Conservation (phyloP, 805 yeast genomes). For the Clavispora vitiphila region DNA sequence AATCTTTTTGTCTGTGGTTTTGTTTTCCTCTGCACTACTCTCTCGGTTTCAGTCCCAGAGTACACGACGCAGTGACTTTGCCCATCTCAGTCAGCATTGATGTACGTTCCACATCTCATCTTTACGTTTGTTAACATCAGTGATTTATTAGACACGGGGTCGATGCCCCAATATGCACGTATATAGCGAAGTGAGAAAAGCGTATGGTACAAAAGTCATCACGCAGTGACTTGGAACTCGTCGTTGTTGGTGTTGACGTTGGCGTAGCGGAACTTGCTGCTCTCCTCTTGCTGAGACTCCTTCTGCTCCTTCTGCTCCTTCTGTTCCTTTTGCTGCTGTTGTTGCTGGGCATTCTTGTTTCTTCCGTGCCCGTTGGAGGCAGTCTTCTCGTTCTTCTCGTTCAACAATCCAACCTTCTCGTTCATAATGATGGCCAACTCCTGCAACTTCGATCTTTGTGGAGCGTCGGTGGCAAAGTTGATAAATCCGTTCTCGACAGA, state of each 20-base stretch:
- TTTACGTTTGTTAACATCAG: no score
- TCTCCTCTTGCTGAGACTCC: constrained; percentile 32
- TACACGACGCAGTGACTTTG: no score
- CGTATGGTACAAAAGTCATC: constrained; percentile 1
- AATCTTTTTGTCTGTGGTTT: no score
- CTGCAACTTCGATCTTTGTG: constrained; percentile 79
- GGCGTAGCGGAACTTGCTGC: constrained; percentile 41
- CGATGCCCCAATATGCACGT: constrained; percentile 1
- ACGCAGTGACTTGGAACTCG: constrained; percentile 30
- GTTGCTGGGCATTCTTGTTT: constrained; percentile 35
- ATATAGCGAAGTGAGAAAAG: not conserved
- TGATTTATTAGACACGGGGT: constrained; percentile 1
- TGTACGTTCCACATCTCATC: no score
- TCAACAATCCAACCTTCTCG: constrained; percentile 70
- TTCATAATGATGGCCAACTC: constrained; percentile 80
- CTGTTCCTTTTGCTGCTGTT: constrained; percentile 30
- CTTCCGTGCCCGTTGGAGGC: constrained; percentile 67
- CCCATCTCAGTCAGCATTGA: no score
- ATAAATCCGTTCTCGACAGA: constrained; percentile 60
- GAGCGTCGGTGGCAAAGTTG: constrained; percentile 63
- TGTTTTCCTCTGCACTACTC: no score
- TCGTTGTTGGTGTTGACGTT: constrained; percentile 40
- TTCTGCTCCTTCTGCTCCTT: constrained; percentile 26
- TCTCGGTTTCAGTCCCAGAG: no score
- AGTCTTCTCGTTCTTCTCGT: constrained; percentile 81